Percentiles rank a stretch among this genome's conserved stretches.
These are phyloP conservation scores for Marasmius tenuissimus DNA, from an alignment of 1,284 basidiomycete species.

Conservation along the genomic window DNA sequence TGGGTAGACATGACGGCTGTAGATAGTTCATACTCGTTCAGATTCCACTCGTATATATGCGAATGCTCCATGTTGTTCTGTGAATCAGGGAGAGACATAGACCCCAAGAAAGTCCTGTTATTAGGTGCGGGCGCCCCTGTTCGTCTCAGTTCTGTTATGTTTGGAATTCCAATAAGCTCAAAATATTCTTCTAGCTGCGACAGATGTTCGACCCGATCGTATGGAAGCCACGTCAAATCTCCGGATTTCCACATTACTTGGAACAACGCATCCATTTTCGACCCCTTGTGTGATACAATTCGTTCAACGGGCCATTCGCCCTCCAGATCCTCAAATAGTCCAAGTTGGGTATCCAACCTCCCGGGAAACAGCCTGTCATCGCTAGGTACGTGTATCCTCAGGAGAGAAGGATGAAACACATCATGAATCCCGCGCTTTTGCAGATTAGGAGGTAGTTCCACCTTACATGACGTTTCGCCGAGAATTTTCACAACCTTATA, in stretches of 20 bases:
- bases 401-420: constrained; percentile 29
- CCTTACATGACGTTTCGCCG: constrained; percentile 23
- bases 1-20: too few species aligned
- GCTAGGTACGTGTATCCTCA: constrained; percentile 24
- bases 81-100: too few species aligned
- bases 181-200: not conserved
- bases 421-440: constrained; percentile 26
- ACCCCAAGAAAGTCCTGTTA: too few species aligned
- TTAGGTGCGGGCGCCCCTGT: too few species aligned
- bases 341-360: constrained; percentile 12
- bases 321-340: constrained; percentile 9
- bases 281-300: constrained; percentile 23
- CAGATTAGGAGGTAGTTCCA: constrained; percentile 26
- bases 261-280: constrained; percentile 20
- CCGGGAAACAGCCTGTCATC: constrained; percentile 21
- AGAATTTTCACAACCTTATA: constrained; percentile 24
- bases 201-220: not conserved
- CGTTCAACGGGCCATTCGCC: constrained; percentile 23
- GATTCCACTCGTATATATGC: too few species aligned
- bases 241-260: constrained; percentile 28
- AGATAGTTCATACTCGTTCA: too few species aligned
- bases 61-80: too few species aligned
- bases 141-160: not conserved
- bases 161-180: not conserved
- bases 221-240: constrained; percentile 28